Evolutionary conservation across 2,329 filamentous ascomycete genomes (phyloP).

Genomic region (Colletotrichum sp.): DNA sequence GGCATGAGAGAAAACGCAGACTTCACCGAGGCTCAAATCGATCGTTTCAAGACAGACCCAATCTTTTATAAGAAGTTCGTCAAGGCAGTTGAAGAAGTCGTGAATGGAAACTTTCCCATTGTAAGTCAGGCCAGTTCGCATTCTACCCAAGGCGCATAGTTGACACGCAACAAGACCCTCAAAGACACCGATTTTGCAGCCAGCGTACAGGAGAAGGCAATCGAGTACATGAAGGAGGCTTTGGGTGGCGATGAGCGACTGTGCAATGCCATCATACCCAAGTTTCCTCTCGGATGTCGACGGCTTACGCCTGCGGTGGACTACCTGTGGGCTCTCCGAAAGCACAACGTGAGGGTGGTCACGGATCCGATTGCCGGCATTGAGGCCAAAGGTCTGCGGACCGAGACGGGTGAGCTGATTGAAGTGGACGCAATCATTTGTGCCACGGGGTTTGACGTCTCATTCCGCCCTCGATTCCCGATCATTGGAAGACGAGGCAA

Average conservation of each 20-base stretch:
- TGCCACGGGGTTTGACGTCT: slow-evolving; percentile 28
- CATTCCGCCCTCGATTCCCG: slow-evolving; percentile 28
- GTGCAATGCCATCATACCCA: slow-evolving; percentile 25
- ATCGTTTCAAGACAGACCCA: slow-evolving; percentile 49
- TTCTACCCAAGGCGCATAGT: slow-evolving; percentile 38
- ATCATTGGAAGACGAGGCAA: slow-evolving; percentile 20
- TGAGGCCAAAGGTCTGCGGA: slow-evolving; percentile 6
- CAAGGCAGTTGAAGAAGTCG: slow-evolving; percentile 49
- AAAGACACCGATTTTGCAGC: not conserved
- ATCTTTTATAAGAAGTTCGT: slow-evolving; percentile 50
- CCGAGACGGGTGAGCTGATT: slow-evolving; percentile 7
- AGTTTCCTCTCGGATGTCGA: slow-evolving; percentile 13
- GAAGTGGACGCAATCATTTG: slow-evolving; percentile 19
- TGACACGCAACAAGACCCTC: not conserved
- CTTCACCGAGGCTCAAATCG: slow-evolving; percentile 41
- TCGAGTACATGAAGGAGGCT: slow-evolving; percentile 24
- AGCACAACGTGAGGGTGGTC: slow-evolving; percentile 31
- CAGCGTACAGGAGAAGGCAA: not conserved
- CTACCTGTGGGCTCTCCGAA: slow-evolving; percentile 20
- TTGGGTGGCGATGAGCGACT: slow-evolving; percentile 24
- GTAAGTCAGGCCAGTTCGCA: slow-evolving; percentile 41
- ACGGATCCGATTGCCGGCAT: slow-evolving; percentile 13
- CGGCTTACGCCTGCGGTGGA: slow-evolving; percentile 24
- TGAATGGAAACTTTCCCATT: slow-evolving; percentile 46
- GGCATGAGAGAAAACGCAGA: slow-evolving; percentile 22